Conservation (phyloP, 148 eudicot genomes). For the Nyssa sinensis region DNA sequence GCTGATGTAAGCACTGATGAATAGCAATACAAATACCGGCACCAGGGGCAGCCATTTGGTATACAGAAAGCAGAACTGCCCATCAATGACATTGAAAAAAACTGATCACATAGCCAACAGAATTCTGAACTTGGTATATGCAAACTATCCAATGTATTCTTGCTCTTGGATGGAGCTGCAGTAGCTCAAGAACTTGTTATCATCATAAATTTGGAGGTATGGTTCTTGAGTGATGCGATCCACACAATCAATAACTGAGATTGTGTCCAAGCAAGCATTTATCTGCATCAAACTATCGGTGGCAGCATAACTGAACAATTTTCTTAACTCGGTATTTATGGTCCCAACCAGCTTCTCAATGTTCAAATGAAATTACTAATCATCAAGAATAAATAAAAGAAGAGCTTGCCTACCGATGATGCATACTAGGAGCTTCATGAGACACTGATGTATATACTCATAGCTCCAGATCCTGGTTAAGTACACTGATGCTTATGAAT, state of each 20-base stretch:
- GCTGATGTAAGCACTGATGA: background rate
- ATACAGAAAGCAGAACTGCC: background rate
- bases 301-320: background rate
- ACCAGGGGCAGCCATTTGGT: background rate
- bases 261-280: too few species aligned
- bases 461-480: background rate
- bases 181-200: background rate
- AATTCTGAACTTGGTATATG: background rate
- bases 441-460: too few species aligned
- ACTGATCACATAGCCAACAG: too few species aligned
- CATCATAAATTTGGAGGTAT: background rate
- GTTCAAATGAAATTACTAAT: background rate
- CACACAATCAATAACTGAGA: background rate
- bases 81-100: background rate
- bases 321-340: too few species aligned
- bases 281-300: background rate
- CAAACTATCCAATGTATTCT: too few species aligned
- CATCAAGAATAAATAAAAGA: background rate
- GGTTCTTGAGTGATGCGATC: background rate
- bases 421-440: too few species aligned
- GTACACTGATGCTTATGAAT: background rate
- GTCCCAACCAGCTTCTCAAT: background rate
- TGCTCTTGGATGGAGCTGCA: background rate
- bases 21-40: background rate
- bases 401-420: too few species aligned